phyloP scores from a whole-genome alignment of 768 basidiomycete species.

The Pulveroboletus ravenelii region DNA sequence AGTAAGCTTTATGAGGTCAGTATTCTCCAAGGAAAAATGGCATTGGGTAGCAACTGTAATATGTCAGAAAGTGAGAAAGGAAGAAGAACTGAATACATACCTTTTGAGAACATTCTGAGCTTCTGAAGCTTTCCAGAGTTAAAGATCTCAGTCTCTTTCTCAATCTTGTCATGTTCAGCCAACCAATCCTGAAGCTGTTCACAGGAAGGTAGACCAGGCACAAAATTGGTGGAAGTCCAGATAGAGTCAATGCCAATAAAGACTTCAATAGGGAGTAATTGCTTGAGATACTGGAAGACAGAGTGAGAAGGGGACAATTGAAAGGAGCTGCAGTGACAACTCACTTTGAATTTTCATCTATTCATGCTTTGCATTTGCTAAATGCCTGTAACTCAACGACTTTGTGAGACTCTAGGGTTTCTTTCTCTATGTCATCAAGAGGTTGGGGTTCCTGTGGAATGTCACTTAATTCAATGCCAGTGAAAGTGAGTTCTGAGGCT shows the following conservation, averaged over 20 bases:
- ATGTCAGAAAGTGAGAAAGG: constrained; percentile 3
- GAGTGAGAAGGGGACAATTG: constrained; percentile 3
- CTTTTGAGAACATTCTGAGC: constrained; percentile 81
- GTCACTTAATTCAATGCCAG: constrained; percentile 6
- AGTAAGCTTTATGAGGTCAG: constrained; percentile 88
- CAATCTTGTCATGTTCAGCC: constrained; percentile 74
- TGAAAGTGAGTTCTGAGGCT: constrained; percentile 7
- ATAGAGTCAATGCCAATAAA: constrained; percentile 69
- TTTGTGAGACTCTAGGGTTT: constrained; percentile 72
- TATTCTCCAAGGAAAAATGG: constrained; percentile 80
- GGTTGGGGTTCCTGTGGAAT: constrained; percentile 2
- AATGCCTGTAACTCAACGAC: constrained; percentile 83
- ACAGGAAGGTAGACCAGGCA: constrained; percentile 63
- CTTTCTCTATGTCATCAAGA: constrained; percentile 41
- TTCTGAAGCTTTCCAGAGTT: constrained; percentile 83
- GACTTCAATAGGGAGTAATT: constrained; percentile 72
- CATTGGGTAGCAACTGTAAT: constrained; percentile 73
- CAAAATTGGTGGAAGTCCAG: constrained; percentile 48
- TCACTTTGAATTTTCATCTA: constrained; percentile 78
- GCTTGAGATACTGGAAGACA: constrained; percentile 61
- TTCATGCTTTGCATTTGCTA: constrained; percentile 84
- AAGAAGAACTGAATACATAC: constrained; percentile 36
- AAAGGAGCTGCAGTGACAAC: constrained; percentile 8
- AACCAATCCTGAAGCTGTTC: constrained; percentile 69
- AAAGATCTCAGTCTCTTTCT: constrained; percentile 84